A percentile compares a stretch with the other conserved stretches of the same genome.
Evolutionary conservation across 1,284 basidiomycete genomes (phyloP).

Genomic region (Coniophora puteana): DNA sequence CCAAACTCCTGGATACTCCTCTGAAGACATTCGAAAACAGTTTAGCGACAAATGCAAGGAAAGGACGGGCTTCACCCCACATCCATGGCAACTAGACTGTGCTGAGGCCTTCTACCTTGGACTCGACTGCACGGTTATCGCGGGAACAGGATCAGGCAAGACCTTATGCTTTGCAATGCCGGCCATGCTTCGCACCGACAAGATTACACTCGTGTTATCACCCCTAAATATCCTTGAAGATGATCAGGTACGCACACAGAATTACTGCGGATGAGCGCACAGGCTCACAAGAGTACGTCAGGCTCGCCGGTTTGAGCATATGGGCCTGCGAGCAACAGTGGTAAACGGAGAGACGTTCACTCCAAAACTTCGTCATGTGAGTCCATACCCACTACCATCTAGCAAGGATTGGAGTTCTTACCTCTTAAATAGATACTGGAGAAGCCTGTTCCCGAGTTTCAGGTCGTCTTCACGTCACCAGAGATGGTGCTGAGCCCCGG

Average conservation of each 20-base stretch:
- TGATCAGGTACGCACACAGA: slow-evolving; percentile 3
- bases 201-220: slow-evolving; percentile 6
- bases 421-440: too few relatives aligned
- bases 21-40: slow-evolving; percentile 1
- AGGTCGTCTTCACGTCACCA: too few relatives aligned
- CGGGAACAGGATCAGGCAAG: slow-evolving; percentile 5
- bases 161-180: slow-evolving; percentile 11
- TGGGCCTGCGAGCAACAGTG: slow-evolving; percentile 3
- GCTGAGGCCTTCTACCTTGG: slow-evolving; percentile 10
- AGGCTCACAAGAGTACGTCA: not conserved
- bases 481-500: too few relatives aligned
- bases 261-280: not conserved
- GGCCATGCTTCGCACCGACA: slow-evolving; percentile 3
- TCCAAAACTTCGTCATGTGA: slow-evolving; percentile 1
- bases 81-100: slow-evolving; percentile 11
- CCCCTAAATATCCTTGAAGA: slow-evolving; percentile 10
- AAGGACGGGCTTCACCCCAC: too few relatives aligned
- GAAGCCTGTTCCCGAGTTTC: too few relatives aligned
- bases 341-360: slow-evolving; percentile 7
- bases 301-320: not conserved
- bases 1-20: not conserved
- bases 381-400: too few relatives aligned
- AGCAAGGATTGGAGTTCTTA: too few relatives aligned
- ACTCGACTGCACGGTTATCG: slow-evolving; percentile 8
- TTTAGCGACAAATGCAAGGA: not conserved